These are phyloP conservation scores for Globisporangium canariense DNA, from an alignment of 352 stramenopile species.

Conservation along the genomic window DNA sequence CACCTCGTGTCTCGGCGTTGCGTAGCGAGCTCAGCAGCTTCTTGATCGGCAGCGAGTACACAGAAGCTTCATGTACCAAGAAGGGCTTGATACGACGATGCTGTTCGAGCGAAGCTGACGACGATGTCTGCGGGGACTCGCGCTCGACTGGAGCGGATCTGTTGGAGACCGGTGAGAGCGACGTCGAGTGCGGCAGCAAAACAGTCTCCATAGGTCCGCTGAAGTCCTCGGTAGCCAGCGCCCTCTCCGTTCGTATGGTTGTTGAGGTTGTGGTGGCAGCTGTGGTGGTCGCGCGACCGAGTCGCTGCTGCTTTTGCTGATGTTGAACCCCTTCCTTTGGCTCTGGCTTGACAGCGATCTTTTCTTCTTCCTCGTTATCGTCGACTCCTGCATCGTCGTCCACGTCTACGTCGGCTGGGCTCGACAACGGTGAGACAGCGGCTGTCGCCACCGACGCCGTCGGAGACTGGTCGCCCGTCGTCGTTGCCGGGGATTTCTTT, in stretches of 20 bases:
- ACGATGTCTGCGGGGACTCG: not conserved
- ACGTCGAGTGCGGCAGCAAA: not conserved
- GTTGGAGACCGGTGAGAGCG: not conserved
- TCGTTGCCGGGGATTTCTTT: not conserved
- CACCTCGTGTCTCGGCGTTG: conserved; percentile 15
- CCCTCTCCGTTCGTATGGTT: not conserved
- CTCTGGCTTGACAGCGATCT: not conserved
- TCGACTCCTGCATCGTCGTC: not conserved
- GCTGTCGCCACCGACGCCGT: not conserved
- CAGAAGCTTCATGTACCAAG: conserved; percentile 26
- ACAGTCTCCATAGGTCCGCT: conserved; percentile 11
- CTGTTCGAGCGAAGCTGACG: not conserved
- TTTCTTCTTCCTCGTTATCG: not conserved
- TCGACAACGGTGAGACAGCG: not conserved
- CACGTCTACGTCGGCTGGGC: not conserved
- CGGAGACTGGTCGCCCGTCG: not conserved
- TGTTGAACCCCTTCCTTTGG: not conserved
- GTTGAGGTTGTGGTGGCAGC: not conserved
- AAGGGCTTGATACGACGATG: conserved; percentile 16
- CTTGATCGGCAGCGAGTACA: conserved; percentile 23
- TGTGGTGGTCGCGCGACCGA: not conserved
- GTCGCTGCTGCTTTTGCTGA: not conserved
- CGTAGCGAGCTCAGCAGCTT: conserved; percentile 25
- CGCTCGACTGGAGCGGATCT: not conserved
- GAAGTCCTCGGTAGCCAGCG: not conserved